A percentile compares a stretch with the other conserved stretches of the same genome.
phyloP scores from a whole-genome alignment of 129 eudicot genomes.

The Lonicera japonica region DNA sequence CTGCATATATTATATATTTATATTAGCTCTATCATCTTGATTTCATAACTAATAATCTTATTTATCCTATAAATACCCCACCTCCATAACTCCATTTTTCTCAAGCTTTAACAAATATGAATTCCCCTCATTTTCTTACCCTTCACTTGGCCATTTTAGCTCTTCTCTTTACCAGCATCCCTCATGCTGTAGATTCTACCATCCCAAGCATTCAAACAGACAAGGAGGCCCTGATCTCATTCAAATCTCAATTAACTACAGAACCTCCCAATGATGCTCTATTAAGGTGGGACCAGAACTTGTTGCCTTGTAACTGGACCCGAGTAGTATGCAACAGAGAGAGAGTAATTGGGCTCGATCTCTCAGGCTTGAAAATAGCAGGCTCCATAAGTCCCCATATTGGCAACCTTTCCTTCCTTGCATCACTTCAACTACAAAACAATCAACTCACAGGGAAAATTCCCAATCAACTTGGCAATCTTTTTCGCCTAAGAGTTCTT shows the following conservation, averaged over 20 bases:
- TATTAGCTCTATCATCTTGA: too few species aligned
- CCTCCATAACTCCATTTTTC: background rate
- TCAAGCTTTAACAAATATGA: background rate
- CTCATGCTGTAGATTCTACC: slow-evolving; percentile 9
- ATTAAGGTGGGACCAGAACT: slow-evolving; percentile 43
- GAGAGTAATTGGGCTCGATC: slow-evolving; percentile 46
- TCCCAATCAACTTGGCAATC: slow-evolving; percentile 44
- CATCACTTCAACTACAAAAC: slow-evolving; percentile 48
- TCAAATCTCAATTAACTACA: slow-evolving; percentile 37
- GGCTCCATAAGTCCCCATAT: slow-evolving; percentile 52
- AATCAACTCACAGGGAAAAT: slow-evolving; percentile 36
- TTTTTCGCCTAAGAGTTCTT: slow-evolving; percentile 34
- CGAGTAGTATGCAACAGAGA: slow-evolving; percentile 40
- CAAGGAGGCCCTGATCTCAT: slow-evolving; percentile 47
- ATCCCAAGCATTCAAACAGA: slow-evolving; percentile 32
- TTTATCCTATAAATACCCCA: background rate
- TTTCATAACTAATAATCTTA: too few species aligned
- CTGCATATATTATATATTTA: too few species aligned
- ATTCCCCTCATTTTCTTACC: background rate
- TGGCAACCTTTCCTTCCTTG: slow-evolving; percentile 57
- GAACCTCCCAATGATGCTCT: slow-evolving; percentile 29
- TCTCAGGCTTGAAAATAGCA: slow-evolving; percentile 28
- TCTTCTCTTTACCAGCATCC: background rate
- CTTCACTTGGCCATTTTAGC: background rate
- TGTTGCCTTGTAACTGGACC: slow-evolving; percentile 72